Evolutionary conservation across 768 basidiomycete species (phyloP), one percentile per base, ranked within the genome.

Genomic region (Tephrocybe sp.): DNA sequence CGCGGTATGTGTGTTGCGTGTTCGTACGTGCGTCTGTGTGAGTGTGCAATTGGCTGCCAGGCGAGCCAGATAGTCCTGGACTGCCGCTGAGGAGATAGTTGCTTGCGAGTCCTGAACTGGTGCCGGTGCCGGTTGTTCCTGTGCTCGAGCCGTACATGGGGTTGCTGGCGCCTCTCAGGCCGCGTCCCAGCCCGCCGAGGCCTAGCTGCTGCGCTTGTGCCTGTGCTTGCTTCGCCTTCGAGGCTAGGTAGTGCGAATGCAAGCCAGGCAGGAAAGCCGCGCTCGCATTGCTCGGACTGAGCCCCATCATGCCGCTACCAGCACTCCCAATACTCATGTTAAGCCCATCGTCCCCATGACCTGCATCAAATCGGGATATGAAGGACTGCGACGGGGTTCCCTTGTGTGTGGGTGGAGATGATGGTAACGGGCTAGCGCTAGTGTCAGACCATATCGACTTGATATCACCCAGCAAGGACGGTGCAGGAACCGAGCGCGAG

Each of bases 401-500:
- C 64, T 45, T 72, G 62, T 55, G 78, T 39, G 27, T 69, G 26
- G 8, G 65, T 55, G 69, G 70, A n/a, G 69, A 69, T 13, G 64
- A 56, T 13, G 69, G 66, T 13, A 65, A 55, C 9, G 64, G 60
- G 39, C 51, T 55, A 9, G 40, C 44, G 37, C 51, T 56, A 31
- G 72, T 74, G 36, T 88, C 87, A 0, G 85, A 76, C 93, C 93
- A 96, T 16, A 95, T 87, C 13, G 84, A 86, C 45, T 80, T 80
- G 52, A 90, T 80, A 50, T 91, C 87, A 19, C 87, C 84, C 13
- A 92, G 67, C 9, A 91, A 71, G 0, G 87, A 82, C 0, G 87
- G 80, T 1, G 90, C 87, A 12, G 90, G 89, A 0, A 92, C 90
- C 1, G 87, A 89, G 31, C 86, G 83, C 13, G 88, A 90, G 61